Conservation (phyloP, 2,329 filamentous ascomycete species). For the Colletotrichum euphorbiae region DNA sequence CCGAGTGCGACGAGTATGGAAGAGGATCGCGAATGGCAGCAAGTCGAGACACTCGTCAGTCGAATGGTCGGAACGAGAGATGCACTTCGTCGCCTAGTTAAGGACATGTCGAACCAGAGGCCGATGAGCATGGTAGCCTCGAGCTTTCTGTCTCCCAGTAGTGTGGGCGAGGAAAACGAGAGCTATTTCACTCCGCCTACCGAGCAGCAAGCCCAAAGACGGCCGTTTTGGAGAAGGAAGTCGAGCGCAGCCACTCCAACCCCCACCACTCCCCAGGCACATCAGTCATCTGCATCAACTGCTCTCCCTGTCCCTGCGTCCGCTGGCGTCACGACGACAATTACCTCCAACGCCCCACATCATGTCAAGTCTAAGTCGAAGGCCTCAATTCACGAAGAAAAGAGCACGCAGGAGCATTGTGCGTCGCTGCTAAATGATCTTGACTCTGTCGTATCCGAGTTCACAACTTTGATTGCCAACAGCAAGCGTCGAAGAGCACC, state of each 20-base stretch:
- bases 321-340: constrained; percentile 47
- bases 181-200: constrained; percentile 63
- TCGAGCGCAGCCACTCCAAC: constrained; percentile 71
- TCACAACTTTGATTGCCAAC: constrained; percentile 79
- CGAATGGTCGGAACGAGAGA: constrained; percentile 89
- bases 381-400: constrained; percentile 63
- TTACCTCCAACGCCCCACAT: constrained; percentile 48
- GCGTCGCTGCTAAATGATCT: constrained; percentile 86
- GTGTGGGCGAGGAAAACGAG: constrained; percentile 59
- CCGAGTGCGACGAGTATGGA: constrained; percentile 53
- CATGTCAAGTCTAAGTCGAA: constrained; percentile 52
- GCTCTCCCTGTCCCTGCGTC: constrained; percentile 58
- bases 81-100: constrained; percentile 85
- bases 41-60: constrained; percentile 86
- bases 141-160: constrained; percentile 53
- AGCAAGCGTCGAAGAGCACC: constrained; percentile 81
- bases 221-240: constrained; percentile 94
- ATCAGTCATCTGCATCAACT: constrained; percentile 54
- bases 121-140: constrained; percentile 51
- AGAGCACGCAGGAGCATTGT: constrained; percentile 83
- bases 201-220: constrained; percentile 66
- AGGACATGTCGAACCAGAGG: constrained; percentile 80
- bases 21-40: constrained; percentile 87
- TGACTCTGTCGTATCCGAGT: constrained; percentile 85
- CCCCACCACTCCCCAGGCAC: constrained; percentile 52